Conservation (phyloP, 306 rosid genomes). For the Quercus berberidifolia region DNA sequence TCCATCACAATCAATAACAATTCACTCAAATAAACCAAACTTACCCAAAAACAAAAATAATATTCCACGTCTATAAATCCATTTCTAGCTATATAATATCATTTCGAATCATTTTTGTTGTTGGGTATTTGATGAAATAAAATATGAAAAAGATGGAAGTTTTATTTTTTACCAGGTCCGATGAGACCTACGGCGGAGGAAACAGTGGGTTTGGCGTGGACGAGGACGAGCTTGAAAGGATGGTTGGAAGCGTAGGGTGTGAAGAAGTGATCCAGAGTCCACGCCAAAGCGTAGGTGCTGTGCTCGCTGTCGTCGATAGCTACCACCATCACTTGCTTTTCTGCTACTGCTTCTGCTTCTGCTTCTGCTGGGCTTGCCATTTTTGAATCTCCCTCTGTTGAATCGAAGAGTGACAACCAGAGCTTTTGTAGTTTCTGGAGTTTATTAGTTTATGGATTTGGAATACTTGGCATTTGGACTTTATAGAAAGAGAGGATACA, state of each 20-base stretch:
- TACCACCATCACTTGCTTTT: slow-evolving; percentile 61
- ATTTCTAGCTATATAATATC: too few relatives aligned
- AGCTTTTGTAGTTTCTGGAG: too few relatives aligned
- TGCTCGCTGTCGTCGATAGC: slow-evolving; percentile 68
- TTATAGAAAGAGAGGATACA: too few relatives aligned
- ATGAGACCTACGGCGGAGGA: slow-evolving; percentile 41
- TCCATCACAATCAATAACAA: background rate
- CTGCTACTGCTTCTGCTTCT: background rate
- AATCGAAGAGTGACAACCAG: too few relatives aligned
- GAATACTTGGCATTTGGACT: too few relatives aligned
- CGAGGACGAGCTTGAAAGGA: slow-evolving; percentile 56
- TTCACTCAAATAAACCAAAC: too few relatives aligned
- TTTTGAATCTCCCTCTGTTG: background rate
- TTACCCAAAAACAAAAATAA: too few relatives aligned
- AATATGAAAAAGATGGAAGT: too few relatives aligned
- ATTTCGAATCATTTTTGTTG: too few relatives aligned
- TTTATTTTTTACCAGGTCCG: slow-evolving; percentile 53
- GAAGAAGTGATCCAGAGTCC: slow-evolving; percentile 64
- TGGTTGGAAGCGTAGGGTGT: background rate
- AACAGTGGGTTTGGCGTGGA: slow-evolving; percentile 54
- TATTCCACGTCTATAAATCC: too few relatives aligned
- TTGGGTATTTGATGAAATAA: too few relatives aligned
- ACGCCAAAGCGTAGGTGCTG: slow-evolving; percentile 53
- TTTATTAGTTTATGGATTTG: too few relatives aligned
- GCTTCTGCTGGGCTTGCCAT: slow-evolving; percentile 11